Percentiles rank a stretch among this genome's conserved stretches.
Evolutionary conservation across 345 rosid species (phyloP).

Genomic region (Hypericum perforatum): DNA sequence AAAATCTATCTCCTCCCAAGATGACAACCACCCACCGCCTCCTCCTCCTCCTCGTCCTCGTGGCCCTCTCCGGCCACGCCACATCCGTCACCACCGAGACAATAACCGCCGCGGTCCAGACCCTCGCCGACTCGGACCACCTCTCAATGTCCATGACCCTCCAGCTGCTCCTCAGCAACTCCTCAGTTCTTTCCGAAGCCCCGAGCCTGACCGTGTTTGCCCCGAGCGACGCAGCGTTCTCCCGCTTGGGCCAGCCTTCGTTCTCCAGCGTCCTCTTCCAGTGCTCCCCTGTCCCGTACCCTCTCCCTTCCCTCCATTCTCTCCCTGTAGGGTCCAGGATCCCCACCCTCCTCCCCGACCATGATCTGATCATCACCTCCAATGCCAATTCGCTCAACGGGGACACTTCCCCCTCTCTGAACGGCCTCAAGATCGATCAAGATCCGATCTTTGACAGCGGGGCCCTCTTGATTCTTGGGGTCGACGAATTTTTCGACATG

Average conservation of each 20-base stretch:
- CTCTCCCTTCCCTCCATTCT: constrained; percentile 18
- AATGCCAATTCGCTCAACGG: constrained; percentile 3
- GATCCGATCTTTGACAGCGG: constrained; percentile 27
- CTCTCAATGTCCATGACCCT: no score
- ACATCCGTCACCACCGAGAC: no score
- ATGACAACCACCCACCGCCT: no score
- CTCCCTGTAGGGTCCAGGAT: constrained; percentile 23
- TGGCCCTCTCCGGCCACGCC: no score
- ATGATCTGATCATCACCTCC: constrained; percentile 17
- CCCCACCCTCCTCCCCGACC: constrained; percentile 24
- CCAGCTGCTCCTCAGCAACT: no score
- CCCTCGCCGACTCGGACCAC: no score
- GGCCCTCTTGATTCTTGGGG: constrained; percentile 20
- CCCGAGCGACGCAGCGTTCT: constrained; percentile 28
- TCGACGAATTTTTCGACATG: constrained; percentile 23
- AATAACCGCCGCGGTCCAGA: no score
- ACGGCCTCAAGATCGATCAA: constrained; percentile 23
- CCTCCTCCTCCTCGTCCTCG: no score
- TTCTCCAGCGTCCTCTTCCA: constrained; percentile 25
- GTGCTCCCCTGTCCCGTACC: constrained; percentile 23
- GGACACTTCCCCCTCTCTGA: constrained; percentile 10
- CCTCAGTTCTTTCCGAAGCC: constrained; percentile 19
- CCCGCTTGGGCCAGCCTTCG: constrained; percentile 25
- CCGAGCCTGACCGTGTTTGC: constrained; percentile 30
- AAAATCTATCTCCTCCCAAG: no score